Conservation (phyloP, 2,329 filamentous ascomycete genomes). For the Penicillium sp. region DNA sequence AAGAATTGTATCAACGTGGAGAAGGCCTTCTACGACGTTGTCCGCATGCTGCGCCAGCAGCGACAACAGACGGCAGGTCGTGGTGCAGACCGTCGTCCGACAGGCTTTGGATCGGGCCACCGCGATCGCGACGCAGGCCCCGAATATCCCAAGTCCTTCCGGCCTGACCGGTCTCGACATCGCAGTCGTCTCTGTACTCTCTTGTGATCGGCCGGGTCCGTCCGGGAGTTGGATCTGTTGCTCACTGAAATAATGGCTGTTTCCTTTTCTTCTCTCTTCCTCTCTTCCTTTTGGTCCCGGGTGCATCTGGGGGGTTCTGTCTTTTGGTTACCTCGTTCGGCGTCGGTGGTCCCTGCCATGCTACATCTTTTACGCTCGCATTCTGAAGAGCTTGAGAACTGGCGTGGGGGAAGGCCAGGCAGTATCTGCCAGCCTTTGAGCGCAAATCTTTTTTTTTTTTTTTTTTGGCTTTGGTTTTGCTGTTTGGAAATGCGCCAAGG, state of each 20-base stretch:
- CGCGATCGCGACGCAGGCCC: conserved; percentile 39
- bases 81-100: conserved; percentile 36
- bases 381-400: not conserved
- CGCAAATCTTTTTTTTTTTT: not conserved
- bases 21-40: conserved; percentile 97
- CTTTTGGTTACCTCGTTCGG: conserved; percentile 27
- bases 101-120: conserved; percentile 33
- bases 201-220: conserved; percentile 32
- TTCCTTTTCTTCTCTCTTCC: conserved; percentile 14
- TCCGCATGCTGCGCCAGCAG: conserved; percentile 82
- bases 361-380: conserved; percentile 4
- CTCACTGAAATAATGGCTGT: conserved; percentile 10
- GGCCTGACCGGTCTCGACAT: conserved; percentile 40
- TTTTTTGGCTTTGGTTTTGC: not conserved
- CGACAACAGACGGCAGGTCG: conserved; percentile 54
- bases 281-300: conserved; percentile 21
- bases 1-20: conserved; percentile 99
- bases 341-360: conserved; percentile 18
- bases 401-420: not conserved
- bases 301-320: conserved; percentile 29
- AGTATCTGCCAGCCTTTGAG: not conserved
- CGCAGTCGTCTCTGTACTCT: conserved; percentile 38
- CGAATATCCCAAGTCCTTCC: conserved; percentile 41
- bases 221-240: conserved; percentile 9
- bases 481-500: not conserved